Percentiles rank a stretch among this genome's conserved stretches.
Evolutionary conservation across 306 rosid species (phyloP).

Genomic region (Rosa rugosa): DNA sequence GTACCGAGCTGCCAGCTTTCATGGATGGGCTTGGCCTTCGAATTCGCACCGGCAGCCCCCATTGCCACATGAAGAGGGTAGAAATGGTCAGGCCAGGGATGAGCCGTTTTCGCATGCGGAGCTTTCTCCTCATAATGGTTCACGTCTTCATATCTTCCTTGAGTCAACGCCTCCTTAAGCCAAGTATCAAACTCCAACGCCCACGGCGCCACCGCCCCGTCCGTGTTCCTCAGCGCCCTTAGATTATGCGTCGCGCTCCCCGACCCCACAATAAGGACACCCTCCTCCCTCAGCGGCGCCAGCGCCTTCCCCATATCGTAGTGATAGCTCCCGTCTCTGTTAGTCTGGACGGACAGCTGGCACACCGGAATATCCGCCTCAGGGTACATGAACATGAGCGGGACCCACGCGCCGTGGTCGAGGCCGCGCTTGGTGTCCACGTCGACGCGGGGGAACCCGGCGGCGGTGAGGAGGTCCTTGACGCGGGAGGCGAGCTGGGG

Average conservation of each 20-base stretch:
- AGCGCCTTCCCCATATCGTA: constrained; percentile 68
- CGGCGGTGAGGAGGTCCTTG: constrained; percentile 50
- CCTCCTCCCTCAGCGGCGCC: constrained; percentile 76
- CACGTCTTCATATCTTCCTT: constrained; percentile 88
- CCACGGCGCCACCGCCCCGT: constrained; percentile 40
- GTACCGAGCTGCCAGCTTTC: constrained; percentile 52
- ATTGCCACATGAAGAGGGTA: constrained; percentile 78
- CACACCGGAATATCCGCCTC: constrained; percentile 82
- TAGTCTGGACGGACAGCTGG: constrained; percentile 69
- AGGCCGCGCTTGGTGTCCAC: constrained; percentile 70
- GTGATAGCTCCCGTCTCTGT: constrained; percentile 54
- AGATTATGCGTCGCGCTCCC: constrained; percentile 84
- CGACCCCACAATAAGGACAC: constrained; percentile 71
- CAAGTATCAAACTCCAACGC: constrained; percentile 78
- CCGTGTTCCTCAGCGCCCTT: constrained; percentile 18
- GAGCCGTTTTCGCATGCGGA: constrained; percentile 73
- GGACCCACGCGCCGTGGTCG: constrained; percentile 95
- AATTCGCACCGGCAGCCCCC: constrained; percentile 69
- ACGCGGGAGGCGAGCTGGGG: constrained; percentile 63
- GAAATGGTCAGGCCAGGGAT: constrained; percentile 77
- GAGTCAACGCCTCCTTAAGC: constrained; percentile 60
- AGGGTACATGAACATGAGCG: constrained; percentile 78
- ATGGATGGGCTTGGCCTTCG: constrained; percentile 66
- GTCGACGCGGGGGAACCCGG: constrained; percentile 50
- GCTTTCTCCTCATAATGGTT: constrained; percentile 63